A percentile compares a stretch with the other conserved stretches of the same genome.
Conservation (phyloP, 1,139 yeast genomes). For the Hyphopichia burtonii region DNA sequence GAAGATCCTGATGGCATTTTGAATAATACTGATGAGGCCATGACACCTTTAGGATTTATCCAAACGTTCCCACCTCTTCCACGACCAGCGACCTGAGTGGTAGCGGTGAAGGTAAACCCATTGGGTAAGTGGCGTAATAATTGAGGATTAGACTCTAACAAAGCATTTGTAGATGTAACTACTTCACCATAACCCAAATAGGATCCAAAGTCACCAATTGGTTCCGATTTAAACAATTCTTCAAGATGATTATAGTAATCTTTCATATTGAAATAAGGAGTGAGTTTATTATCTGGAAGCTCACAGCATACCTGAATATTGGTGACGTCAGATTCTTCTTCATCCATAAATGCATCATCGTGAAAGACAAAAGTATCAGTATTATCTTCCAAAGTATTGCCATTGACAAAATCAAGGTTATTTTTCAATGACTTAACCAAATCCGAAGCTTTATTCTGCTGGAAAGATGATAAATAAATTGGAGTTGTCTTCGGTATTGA, state of each 20-base stretch:
- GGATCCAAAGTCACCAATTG: conserved; percentile 51
- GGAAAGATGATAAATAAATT: conserved; percentile 41
- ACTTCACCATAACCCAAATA: conserved; percentile 79
- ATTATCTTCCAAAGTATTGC: conserved; percentile 47
- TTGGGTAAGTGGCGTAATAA: conserved; percentile 62
- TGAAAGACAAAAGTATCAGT: conserved; percentile 55
- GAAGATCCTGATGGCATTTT: conserved; percentile 54
- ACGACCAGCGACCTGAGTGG: conserved; percentile 84
- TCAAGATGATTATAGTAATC: conserved; percentile 52
- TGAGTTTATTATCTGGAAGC: conserved; percentile 47
- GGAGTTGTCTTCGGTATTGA: conserved; percentile 74
- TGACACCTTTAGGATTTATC: conserved; percentile 92
- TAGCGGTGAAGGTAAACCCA: conserved; percentile 72
- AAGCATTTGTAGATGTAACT: conserved; percentile 79
- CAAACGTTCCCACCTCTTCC: conserved; percentile 96
- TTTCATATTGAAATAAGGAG: conserved; percentile 72
- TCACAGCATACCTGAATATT: conserved; percentile 44
- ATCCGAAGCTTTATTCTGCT: conserved; percentile 19
- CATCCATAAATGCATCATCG: conserved; percentile 20
- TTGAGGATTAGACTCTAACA: conserved; percentile 70
- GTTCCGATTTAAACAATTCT: conserved; percentile 21
- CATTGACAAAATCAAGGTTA: conserved; percentile 43
- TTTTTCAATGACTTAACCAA: conserved; percentile 29
- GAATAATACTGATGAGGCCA: conserved; percentile 76
- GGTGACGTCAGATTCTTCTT: conserved; percentile 47